Percentiles rank a stretch among this genome's conserved stretches.
Conservation (phyloP, 441 rosid species). For the Monsonia emarginata region DNA sequence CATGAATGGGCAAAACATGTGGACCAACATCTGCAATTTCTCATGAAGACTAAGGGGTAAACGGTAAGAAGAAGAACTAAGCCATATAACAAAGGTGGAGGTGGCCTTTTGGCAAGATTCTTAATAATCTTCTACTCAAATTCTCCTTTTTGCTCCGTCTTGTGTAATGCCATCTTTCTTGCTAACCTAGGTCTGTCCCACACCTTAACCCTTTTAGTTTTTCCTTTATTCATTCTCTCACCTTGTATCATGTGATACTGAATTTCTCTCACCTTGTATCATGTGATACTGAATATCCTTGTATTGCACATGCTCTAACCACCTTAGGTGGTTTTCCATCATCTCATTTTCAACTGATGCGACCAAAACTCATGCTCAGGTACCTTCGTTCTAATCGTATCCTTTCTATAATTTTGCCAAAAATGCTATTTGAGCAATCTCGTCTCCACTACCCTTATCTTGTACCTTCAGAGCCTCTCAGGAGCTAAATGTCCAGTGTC, state of each 20-base stretch:
- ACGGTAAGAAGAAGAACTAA: too few species aligned
- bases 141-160: too few species aligned
- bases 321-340: background rate
- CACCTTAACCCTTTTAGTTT: background rate
- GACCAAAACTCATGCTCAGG: background rate
- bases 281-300: background rate
- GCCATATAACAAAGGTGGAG: too few species aligned
- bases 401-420: background rate
- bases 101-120: too few species aligned
- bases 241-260: background rate
- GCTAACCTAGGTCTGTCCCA: background rate
- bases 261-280: background rate
- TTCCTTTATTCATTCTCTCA: background rate
- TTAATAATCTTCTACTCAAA: too few species aligned
- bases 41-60: too few species aligned
- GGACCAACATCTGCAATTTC: too few species aligned
- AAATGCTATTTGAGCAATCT: too few species aligned
- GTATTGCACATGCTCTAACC: background rate
- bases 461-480: background rate
- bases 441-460: background rate
- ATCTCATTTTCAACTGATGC: background rate
- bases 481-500: background rate
- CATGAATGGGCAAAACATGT: too few species aligned
- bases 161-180: background rate
- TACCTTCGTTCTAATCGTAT: background rate